Evolutionary conservation across 257 asterid genomes (phyloP).

Genomic region (Jasminum sambac): DNA sequence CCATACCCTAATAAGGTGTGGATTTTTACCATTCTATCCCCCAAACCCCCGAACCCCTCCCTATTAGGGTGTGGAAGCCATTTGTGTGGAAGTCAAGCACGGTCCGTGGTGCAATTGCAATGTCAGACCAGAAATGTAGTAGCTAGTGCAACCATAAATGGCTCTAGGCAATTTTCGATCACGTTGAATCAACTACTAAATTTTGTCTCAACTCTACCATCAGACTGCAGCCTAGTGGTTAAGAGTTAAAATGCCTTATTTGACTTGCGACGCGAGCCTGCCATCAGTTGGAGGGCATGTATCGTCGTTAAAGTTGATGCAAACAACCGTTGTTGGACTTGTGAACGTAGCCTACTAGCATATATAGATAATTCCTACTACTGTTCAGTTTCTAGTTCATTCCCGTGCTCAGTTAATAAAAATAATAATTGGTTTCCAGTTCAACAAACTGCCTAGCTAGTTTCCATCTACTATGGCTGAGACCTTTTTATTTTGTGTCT

Average conservation of each 20-base stretch:
- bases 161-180: constrained; percentile 20
- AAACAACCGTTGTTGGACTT: constrained; percentile 15
- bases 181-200: constrained; percentile 23
- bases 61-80: background rate
- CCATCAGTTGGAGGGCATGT: constrained; percentile 25
- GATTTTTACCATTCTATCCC: too few relatives aligned
- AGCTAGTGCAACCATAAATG: constrained; percentile 30
- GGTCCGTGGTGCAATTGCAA: constrained; percentile 35
- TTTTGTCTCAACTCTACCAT: constrained; percentile 18
- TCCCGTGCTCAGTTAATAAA: constrained; percentile 5
- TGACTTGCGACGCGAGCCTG: constrained; percentile 36
- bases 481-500: background rate
- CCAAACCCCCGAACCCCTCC: background rate
- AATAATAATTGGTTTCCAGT: background rate
- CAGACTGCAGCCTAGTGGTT: constrained; percentile 34
- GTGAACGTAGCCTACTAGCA: constrained; percentile 17
- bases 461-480: background rate
- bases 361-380: constrained; percentile 16
- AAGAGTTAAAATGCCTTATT: constrained; percentile 37
- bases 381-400: constrained; percentile 27
- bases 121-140: constrained; percentile 37
- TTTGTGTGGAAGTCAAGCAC: constrained; percentile 9
- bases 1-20: too few relatives aligned
- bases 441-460: background rate
- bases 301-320: constrained; percentile 17